Evolutionary conservation across 1,284 basidiomycete species (phyloP), one percentile per base, ranked within the genome.

Genomic region (Puccinia sorghi): DNA sequence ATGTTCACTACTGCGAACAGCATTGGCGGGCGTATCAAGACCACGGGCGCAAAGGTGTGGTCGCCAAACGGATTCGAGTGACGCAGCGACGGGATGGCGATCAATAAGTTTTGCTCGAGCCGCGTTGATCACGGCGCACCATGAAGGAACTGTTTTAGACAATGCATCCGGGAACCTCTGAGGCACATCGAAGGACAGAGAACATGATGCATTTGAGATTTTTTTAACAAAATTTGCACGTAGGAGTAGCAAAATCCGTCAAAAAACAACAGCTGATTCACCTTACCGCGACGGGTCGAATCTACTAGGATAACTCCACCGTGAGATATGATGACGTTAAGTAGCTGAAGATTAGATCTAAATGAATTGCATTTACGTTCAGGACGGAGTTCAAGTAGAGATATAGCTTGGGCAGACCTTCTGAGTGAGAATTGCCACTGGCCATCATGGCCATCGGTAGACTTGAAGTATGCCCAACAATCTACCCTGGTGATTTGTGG

Each of bases 61-160:
- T 79, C 25, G 81, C 77, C n/a, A 79, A 63, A 46, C 82, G 79
- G 37, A 83, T 22, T 25, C 59, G n/a, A 63, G 79, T 79, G 72
- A 54, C 80, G 81, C 32, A 82, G 82, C 77, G 81, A 85, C 64
- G 84, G 85, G 66, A 83, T 82, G 20, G 82, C 80, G 64, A 13
- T 74, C 79, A 17, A 91, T 82, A 0, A 80, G 73, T 20, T 72
- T 32, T 77, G 81, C 25, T 8, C 81, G 82, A 3, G 93, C 93
- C 9, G 89, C 87, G 83, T 97, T 98, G 81, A 98, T 87, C 2
- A 96, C 93, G 1, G 92, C 87, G 84, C 96, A 98, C 96, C 96
- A 99, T 64, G 95, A 92, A 0, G 96, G 94, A 0, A 97, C 88
- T 0, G 96, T 98, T 84, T 98, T 98, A 6, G 92, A 92, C 0